Evolutionary conservation across 768 basidiomycete genomes (phyloP).

Genomic region (Collybia mongolica): DNA sequence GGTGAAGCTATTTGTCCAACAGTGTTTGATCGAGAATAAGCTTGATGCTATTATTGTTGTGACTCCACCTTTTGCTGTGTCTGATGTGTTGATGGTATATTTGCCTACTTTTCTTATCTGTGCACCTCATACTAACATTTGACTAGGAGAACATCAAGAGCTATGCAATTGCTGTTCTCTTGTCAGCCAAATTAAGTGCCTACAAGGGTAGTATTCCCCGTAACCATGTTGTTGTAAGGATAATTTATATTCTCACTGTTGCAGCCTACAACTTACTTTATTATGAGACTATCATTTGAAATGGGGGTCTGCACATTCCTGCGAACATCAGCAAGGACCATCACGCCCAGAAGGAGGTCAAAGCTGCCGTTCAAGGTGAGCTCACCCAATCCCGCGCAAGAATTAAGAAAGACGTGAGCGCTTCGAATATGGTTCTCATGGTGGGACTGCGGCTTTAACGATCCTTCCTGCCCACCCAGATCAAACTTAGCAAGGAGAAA

Average conservation of each 20-base stretch:
- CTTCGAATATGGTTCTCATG: too few species aligned
- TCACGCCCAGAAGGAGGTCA: neutral
- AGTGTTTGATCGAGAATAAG: neutral
- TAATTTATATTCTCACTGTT: neutral
- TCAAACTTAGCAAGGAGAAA: neutral
- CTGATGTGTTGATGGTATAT: neutral
- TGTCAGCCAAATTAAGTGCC: neutral
- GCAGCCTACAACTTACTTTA: neutral
- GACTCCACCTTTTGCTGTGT: neutral
- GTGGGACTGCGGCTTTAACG: too few species aligned
- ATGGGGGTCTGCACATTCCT: neutral
- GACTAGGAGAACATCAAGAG: neutral
- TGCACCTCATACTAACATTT: neutral
- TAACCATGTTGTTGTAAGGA: neutral
- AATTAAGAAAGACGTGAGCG: neutral
- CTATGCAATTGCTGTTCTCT: neutral
- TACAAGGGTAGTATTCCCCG: neutral
- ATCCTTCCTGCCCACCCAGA: neutral
- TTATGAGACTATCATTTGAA: neutral
- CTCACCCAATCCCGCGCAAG: neutral
- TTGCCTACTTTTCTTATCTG: too few species aligned
- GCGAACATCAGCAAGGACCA: neutral
- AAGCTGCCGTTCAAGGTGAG: neutral
- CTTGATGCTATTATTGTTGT: neutral
- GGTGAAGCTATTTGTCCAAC: neutral